These are phyloP conservation scores for Tylopilus balloui DNA, from an alignment of 768 basidiomycete genomes.

Conservation along the genomic window DNA sequence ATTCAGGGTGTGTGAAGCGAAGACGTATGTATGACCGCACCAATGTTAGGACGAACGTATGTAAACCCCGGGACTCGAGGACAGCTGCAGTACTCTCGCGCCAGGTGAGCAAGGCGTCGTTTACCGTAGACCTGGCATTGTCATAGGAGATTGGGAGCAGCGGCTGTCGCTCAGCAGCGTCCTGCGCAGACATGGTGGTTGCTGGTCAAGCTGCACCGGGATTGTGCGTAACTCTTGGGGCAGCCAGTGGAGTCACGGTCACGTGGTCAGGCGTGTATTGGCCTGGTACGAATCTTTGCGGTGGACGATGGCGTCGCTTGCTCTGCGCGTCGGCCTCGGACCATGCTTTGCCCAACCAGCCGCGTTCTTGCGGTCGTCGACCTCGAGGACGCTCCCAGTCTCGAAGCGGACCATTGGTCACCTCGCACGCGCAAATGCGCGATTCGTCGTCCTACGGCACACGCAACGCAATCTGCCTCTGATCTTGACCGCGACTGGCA, in stretches of 20 bases:
- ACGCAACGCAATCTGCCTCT: constrained; percentile 9
- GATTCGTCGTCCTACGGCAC: constrained; percentile 2
- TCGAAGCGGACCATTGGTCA: constrained; percentile 4
- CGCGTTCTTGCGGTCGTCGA: neutral
- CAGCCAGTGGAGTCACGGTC: constrained; percentile 17
- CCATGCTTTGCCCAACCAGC: constrained; percentile 4
- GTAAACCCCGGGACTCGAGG: constrained; percentile 52
- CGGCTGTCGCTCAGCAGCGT: constrained; percentile 44
- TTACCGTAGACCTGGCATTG: constrained; percentile 5
- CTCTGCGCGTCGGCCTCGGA: constrained; percentile 20
- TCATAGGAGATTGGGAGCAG: constrained; percentile 37
- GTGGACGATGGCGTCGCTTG: constrained; percentile 9
- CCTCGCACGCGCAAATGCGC: neutral
- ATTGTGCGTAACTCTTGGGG: constrained; percentile 1
- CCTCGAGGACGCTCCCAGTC: neutral
- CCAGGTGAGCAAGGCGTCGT: constrained; percentile 15
- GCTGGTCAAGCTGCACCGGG: constrained; percentile 12
- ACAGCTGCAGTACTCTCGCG: constrained; percentile 38
- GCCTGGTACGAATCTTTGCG: neutral
- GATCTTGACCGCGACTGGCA: constrained; percentile 29
- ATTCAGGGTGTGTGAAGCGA: constrained; percentile 16
- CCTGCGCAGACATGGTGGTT: constrained; percentile 35
- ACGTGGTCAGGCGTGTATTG: constrained; percentile 7
- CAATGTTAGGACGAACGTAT: constrained; percentile 54
- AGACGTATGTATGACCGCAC: constrained; percentile 37